Evolutionary conservation across 768 basidiomycete species (phyloP), one percentile per base, ranked within the genome.

Genomic region (Suillus fuscotomentosus): DNA sequence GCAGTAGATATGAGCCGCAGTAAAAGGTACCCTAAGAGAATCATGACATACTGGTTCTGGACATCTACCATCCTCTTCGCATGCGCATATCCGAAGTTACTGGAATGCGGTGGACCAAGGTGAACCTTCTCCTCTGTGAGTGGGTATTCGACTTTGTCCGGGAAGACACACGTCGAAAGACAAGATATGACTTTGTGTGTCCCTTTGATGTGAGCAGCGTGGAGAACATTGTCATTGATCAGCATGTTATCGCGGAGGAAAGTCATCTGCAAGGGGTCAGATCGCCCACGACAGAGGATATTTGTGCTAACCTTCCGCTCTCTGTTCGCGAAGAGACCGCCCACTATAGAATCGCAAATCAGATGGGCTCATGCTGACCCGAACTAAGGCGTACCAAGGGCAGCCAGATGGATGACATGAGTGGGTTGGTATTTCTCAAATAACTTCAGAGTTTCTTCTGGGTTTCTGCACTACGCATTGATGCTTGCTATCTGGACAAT

Each of bases 31-130:
- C 17, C 17, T 4, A 13, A 27, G 7, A 14, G 51, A 24, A 27
- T 43, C 42, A 15, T 22, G 67, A 66, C 89, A 63, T 65, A 95
- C 95, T 91, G 95, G 73, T 98, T 98, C 73, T 94, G 91, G 1
- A 97, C 88, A 73, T 98, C 97, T 9, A 99, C 94, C 83, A 98
- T 85, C 22, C 96, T 85, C 78, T 99, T 99, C 48, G 94, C 95
- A 70, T 98, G 91, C 2, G 97, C 92, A 71, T 99, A 99, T 38
- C 96, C 97, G 79, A 94, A 98, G 83, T 98, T 98, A 70, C 92
- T 94, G 63, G 89, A 83, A 73, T 99, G 97, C 7, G 96, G 96
- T 24, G 92, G 93, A 22, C 96, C 96, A 42, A 84, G 82, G 77
- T 99, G 97, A 64, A 99, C 90, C 79, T 95, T 96, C 69, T 83